phyloP scores from a whole-genome alignment of 176 grass and related monocot species.

The Eleusine coracana region DNA sequence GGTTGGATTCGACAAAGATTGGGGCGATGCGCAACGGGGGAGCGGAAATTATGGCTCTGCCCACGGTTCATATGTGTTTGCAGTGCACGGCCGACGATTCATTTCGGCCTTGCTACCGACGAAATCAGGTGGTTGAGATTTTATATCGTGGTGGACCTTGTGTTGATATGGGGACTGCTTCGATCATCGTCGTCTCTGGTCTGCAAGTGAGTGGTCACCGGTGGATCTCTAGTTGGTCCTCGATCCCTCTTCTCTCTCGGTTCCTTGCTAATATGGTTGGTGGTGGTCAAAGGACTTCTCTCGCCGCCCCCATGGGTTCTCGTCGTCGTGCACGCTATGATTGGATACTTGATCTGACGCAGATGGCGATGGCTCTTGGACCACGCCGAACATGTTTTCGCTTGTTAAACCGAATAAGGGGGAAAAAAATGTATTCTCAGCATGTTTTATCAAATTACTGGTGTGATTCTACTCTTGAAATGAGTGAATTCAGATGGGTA shows the following conservation, averaged over 20 bases:
- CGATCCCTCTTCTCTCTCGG: neutral
- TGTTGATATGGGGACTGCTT: neutral
- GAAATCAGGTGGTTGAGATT: neutral
- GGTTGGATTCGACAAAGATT: slow-evolving; percentile 19
- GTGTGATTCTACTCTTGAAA: no score
- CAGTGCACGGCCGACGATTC: neutral
- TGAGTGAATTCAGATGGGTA: no score
- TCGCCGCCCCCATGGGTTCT: neutral
- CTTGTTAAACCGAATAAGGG: neutral
- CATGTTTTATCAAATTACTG: neutral
- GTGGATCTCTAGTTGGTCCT: slow-evolving; percentile 3
- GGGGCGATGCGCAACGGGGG: neutral
- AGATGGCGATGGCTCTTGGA: slow-evolving; percentile 13
- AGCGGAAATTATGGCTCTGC: neutral
- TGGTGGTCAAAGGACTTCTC: slow-evolving; percentile 4
- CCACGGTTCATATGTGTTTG: neutral
- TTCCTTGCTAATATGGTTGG: slow-evolving; percentile 16
- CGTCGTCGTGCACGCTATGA: neutral
- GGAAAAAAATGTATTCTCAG: neutral
- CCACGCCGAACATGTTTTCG: neutral
- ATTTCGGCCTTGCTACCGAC: neutral
- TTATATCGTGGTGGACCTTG: neutral
- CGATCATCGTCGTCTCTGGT: neutral
- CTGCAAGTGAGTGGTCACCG: neutral
- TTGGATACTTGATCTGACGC: slow-evolving; percentile 25